A percentile compares a stretch with the other conserved stretches of the same genome.
These are phyloP conservation scores for Russula compacta DNA, from an alignment of 768 basidiomycete genomes.

Conservation along the genomic window DNA sequence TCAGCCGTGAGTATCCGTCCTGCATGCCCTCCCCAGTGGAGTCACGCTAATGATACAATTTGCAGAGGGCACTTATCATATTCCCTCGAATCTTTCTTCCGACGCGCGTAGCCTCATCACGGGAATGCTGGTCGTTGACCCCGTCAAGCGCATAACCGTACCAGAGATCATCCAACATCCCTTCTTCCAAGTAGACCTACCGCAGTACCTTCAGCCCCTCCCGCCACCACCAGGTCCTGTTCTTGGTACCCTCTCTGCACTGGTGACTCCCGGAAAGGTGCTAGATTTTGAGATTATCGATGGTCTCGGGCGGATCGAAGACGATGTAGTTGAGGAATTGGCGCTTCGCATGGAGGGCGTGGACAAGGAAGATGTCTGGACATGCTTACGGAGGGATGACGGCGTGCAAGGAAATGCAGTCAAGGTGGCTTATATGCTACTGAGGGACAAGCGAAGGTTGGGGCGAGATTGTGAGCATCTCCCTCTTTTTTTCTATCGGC, in stretches of 20 bases:
- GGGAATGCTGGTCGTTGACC: slow-evolving; percentile 89
- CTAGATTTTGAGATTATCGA: slow-evolving; percentile 83
- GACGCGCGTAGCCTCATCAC: slow-evolving; percentile 76
- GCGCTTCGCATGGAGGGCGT: slow-evolving; percentile 62
- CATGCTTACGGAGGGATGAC: slow-evolving; percentile 72
- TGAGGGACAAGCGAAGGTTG: slow-evolving; percentile 78
- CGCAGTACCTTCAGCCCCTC: slow-evolving; percentile 77
- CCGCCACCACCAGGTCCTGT: slow-evolving; percentile 72
- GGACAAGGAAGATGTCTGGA: slow-evolving; percentile 80
- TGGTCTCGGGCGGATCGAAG: slow-evolving; percentile 86
- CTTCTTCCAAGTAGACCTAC: slow-evolving; percentile 81
- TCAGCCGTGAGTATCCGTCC: slow-evolving; percentile 53
- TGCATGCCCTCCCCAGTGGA: neutral
- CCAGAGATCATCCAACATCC: slow-evolving; percentile 85
- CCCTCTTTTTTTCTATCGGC: slow-evolving; percentile 2
- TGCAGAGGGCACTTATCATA: slow-evolving; percentile 77
- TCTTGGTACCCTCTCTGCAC: slow-evolving; percentile 59
- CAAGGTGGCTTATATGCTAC: slow-evolving; percentile 92
- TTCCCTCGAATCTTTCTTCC: slow-evolving; percentile 69
- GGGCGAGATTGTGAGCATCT: slow-evolving; percentile 69
- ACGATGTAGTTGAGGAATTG: slow-evolving; percentile 81
- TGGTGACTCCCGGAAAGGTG: slow-evolving; percentile 57
- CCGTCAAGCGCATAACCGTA: slow-evolving; percentile 89
- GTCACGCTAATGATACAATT: slow-evolving; percentile 2
- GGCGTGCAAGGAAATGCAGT: slow-evolving; percentile 85